phyloP scores from a whole-genome alignment of 805 yeast species.

The Myxozyma kluyveri region DNA sequence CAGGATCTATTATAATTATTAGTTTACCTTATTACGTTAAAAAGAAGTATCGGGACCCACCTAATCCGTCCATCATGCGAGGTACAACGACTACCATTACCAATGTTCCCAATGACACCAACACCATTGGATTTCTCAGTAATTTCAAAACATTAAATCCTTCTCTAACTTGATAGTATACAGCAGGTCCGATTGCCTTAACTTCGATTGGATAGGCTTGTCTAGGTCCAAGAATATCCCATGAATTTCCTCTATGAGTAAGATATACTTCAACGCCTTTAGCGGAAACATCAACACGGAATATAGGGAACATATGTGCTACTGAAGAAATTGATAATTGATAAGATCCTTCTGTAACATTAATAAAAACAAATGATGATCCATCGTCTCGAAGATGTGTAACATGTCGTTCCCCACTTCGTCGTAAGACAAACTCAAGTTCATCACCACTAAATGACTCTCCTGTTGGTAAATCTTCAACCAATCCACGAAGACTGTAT shows the following conservation, averaged over 20 bases:
- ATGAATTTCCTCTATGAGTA: conserved; percentile 34
- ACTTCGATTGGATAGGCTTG: conserved; percentile 37
- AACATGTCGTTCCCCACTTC: background rate
- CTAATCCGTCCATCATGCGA: conserved; percentile 34
- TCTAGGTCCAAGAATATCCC: conserved; percentile 35
- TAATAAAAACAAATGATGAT: conserved; percentile 31
- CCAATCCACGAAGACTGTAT: no score
- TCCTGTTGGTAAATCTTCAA: no score
- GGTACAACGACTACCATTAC: conserved; percentile 39
- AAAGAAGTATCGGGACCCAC: conserved; percentile 4
- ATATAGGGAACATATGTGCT: conserved; percentile 24
- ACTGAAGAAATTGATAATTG: conserved; percentile 29
- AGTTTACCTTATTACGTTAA: background rate
- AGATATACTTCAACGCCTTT: conserved; percentile 34
- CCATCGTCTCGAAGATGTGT: conserved; percentile 7
- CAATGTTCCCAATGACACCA: conserved; percentile 37
- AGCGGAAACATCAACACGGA: conserved; percentile 27
- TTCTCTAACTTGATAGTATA: conserved; percentile 34
- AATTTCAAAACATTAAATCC: conserved; percentile 36
- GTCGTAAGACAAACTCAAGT: background rate
- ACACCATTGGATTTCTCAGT: conserved; percentile 40
- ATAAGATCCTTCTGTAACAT: conserved; percentile 34
- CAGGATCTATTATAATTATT: conserved; percentile 33
- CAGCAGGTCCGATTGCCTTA: conserved; percentile 31
- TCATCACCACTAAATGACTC: no score